phyloP scores from a whole-genome alignment of 2,329 filamentous ascomycete genomes.

The Escovopsis weberi region DNA sequence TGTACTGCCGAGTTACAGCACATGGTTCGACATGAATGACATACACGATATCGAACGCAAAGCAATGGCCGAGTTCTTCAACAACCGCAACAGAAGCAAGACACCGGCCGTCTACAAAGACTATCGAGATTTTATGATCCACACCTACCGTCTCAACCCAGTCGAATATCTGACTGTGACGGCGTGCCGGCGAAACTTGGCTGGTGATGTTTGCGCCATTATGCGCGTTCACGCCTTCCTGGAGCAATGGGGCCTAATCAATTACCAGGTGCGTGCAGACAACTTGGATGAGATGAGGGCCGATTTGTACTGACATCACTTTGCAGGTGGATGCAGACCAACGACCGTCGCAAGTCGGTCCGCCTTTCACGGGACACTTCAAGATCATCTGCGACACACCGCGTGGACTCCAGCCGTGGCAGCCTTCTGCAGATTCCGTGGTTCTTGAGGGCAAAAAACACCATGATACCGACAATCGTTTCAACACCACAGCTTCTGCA shows the following conservation, averaged over 20 bases:
- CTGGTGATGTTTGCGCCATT: conserved; percentile 95
- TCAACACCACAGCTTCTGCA: conserved; percentile 46
- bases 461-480: conserved; percentile 58
- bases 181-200: conserved; percentile 84
- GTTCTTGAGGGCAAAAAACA: conserved; percentile 46
- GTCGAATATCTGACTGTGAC: conserved; percentile 95
- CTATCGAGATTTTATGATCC: conserved; percentile 99
- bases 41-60: conserved; percentile 89
- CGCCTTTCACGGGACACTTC: conserved; percentile 96
- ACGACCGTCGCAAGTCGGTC: conserved; percentile 85
- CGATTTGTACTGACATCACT: not conserved
- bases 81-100: conserved; percentile 95
- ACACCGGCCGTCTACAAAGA: conserved; percentile 96
- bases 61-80: conserved; percentile 95
- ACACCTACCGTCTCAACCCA: conserved; percentile 93
- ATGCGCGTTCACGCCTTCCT: conserved; percentile 98
- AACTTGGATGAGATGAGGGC: not conserved
- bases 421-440: conserved; percentile 67
- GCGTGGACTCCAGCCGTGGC: conserved; percentile 85
- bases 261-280: conserved; percentile 66
- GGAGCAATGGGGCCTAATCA: conserved; percentile 97
- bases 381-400: conserved; percentile 91
- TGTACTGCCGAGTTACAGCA: conserved; percentile 92
- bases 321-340: conserved; percentile 93
- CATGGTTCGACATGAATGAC: conserved; percentile 96